Percentiles rank a stretch among this genome's conserved stretches.
These are phyloP conservation scores for Dioszegia aurantiaca DNA, from an alignment of 768 basidiomycete species.

Conservation along the genomic window DNA sequence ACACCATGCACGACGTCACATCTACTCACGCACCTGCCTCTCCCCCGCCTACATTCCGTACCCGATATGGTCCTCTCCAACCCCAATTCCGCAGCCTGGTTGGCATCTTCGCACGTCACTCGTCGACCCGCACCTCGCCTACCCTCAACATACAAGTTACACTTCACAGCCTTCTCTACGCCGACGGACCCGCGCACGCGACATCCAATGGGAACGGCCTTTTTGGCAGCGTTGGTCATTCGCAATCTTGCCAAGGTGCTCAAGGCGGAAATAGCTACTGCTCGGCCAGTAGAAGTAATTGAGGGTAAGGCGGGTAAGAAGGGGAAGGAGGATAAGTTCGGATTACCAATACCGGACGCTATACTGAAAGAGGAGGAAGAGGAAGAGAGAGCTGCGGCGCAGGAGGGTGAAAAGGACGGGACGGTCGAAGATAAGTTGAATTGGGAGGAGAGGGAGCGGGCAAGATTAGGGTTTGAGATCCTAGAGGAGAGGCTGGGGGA, in stretches of 20 bases:
- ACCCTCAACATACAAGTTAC: constrained; percentile 60
- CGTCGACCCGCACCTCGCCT: constrained; percentile 68
- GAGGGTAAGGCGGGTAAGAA: constrained; percentile 15
- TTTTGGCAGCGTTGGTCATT: constrained; percentile 76
- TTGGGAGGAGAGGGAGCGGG: constrained; percentile 69
- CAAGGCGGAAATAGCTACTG: constrained; percentile 48
- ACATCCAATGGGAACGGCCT: constrained; percentile 56
- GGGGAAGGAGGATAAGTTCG: constrained; percentile 70
- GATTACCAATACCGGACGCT: constrained; percentile 67
- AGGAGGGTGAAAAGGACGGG: constrained; percentile 18
- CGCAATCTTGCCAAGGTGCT: constrained; percentile 78
- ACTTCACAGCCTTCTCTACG: constrained; percentile 53
- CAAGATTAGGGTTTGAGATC: constrained; percentile 68
- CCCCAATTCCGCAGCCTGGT: not conserved
- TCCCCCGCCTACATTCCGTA: constrained; percentile 2
- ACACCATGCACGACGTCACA: constrained; percentile 57
- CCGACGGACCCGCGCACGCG: constrained; percentile 61
- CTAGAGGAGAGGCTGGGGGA: constrained; percentile 63
- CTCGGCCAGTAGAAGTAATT: constrained; percentile 15
- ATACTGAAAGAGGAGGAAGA: constrained; percentile 75
- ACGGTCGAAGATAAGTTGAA: constrained; percentile 18
- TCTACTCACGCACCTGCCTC: constrained; percentile 65
- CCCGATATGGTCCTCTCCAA: constrained; percentile 14
- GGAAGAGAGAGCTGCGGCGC: constrained; percentile 53
- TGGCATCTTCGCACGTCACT: constrained; percentile 55